phyloP scores from a whole-genome alignment of 2,329 filamentous ascomycete genomes.

The Aureobasidium lini region DNA sequence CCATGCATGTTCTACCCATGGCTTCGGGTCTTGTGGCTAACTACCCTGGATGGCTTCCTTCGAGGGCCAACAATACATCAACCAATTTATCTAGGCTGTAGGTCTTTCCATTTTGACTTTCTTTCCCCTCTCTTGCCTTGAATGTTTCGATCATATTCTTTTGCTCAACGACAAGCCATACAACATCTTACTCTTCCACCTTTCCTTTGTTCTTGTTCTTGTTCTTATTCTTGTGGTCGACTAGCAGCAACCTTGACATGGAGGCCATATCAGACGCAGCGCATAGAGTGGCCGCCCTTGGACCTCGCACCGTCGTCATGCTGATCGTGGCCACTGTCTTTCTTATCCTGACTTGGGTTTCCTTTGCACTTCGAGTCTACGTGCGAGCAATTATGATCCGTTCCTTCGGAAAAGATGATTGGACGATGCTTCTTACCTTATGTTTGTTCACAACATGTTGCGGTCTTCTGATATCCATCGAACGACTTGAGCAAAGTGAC shows the following conservation, averaged over 20 bases:
- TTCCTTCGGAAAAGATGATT: conserved; percentile 7
- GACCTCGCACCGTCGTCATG: background rate
- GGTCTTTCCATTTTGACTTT: background rate
- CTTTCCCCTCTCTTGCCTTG: background rate
- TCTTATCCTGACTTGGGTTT: conserved; percentile 11
- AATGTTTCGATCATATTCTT: background rate
- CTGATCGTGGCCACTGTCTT: background rate
- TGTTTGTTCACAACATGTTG: background rate
- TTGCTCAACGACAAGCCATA: background rate
- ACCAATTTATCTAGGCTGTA: background rate
- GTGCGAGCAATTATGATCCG: conserved; percentile 10
- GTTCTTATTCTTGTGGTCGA: too few relatives aligned
- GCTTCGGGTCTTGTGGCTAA: background rate
- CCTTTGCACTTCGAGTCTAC: conserved; percentile 13
- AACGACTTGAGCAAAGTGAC: background rate
- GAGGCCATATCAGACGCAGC: background rate
- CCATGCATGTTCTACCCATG: background rate
- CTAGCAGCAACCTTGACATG: background rate
- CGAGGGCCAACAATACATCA: background rate
- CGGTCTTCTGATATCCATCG: background rate
- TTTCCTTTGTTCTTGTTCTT: background rate
- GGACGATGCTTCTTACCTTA: background rate
- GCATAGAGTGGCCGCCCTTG: conserved; percentile 1
- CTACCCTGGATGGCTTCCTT: background rate
- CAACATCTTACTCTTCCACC: background rate